Conservation (phyloP, 495 filamentous ascomycete species). For the Xylaria acuta region DNA sequence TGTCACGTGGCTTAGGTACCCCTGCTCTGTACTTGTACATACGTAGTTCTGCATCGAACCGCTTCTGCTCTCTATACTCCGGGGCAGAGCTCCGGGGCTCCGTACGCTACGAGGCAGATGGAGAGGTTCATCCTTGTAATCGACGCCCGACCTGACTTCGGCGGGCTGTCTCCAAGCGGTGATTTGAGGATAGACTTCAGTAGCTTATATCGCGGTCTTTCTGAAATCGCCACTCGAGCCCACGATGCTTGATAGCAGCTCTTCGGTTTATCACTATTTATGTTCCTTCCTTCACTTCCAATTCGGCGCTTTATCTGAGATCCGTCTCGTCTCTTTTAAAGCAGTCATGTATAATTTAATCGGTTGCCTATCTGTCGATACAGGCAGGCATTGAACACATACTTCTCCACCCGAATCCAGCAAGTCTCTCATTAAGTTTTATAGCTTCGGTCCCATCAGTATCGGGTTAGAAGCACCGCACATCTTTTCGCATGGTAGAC, state of each 20-base stretch:
- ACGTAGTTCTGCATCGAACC: too few relatives aligned
- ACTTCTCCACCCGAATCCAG: neutral
- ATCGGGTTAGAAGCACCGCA: neutral
- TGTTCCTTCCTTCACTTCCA: neutral
- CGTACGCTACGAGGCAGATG: too few relatives aligned
- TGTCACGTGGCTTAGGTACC: too few relatives aligned
- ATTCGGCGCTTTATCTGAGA: neutral
- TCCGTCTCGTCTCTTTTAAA: neutral
- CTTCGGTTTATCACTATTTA: neutral
- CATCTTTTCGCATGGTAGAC: neutral
- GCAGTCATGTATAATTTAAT: neutral
- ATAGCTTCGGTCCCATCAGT: neutral
- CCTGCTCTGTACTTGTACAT: too few relatives aligned
- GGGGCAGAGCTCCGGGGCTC: too few relatives aligned
- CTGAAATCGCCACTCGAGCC: neutral
- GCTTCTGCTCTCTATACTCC: too few relatives aligned
- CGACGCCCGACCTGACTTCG: too few relatives aligned
- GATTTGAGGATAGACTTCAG: too few relatives aligned
- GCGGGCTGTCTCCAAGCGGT: too few relatives aligned
- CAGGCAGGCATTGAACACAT: neutral
- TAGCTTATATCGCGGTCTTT: neutral
- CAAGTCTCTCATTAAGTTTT: neutral
- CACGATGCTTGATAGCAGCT: neutral
- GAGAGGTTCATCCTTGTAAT: too few relatives aligned
- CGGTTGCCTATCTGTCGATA: neutral